A percentile compares a stretch with the other conserved stretches of the same genome.
Evolutionary conservation across 371 early-diverging fungal genomes (phyloP).

Genomic region (Mortierella sp.): DNA sequence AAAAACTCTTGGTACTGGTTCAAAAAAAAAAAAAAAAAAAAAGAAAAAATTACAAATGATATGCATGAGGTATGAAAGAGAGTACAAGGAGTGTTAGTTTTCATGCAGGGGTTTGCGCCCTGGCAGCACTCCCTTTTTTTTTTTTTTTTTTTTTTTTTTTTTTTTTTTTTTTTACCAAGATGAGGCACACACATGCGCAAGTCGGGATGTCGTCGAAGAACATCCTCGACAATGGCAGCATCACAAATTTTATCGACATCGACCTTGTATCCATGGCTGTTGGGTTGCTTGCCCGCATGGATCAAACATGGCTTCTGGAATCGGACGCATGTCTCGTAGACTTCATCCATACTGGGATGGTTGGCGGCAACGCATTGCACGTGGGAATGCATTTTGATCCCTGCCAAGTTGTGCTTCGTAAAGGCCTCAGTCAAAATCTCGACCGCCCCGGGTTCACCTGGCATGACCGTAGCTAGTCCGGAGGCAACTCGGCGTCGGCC

Average conservation of each 20-base stretch:
- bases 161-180: slow-evolving; percentile 25
- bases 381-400: slow-evolving; percentile 56
- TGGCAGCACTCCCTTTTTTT: no score
- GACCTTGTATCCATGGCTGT: slow-evolving; percentile 44
- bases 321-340: slow-evolving; percentile 45
- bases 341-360: slow-evolving; percentile 52
- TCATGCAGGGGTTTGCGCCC: no score
- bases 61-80: no score
- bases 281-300: slow-evolving; percentile 53
- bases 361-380: slow-evolving; percentile 52
- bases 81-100: no score
- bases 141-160: no score
- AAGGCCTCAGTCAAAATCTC: slow-evolving; percentile 51
- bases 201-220: slow-evolving; percentile 35
- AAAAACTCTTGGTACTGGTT: slow-evolving; percentile 53
- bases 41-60: no score
- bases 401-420: slow-evolving; percentile 28
- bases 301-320: slow-evolving; percentile 42
- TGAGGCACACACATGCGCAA: slow-evolving; percentile 51
- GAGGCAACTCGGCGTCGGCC: slow-evolving; percentile 36
- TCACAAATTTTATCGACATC: slow-evolving; percentile 53
- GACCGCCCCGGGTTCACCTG: slow-evolving; percentile 47
- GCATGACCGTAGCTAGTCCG: slow-evolving; percentile 55
- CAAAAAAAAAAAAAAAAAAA: slow-evolving; percentile 2
- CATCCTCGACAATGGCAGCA: slow-evolving; percentile 45